A percentile compares a stretch with the other conserved stretches of the same genome.
Evolutionary conservation across 2,329 filamentous ascomycete genomes (phyloP).

Genomic region (Alternaria atra): DNA sequence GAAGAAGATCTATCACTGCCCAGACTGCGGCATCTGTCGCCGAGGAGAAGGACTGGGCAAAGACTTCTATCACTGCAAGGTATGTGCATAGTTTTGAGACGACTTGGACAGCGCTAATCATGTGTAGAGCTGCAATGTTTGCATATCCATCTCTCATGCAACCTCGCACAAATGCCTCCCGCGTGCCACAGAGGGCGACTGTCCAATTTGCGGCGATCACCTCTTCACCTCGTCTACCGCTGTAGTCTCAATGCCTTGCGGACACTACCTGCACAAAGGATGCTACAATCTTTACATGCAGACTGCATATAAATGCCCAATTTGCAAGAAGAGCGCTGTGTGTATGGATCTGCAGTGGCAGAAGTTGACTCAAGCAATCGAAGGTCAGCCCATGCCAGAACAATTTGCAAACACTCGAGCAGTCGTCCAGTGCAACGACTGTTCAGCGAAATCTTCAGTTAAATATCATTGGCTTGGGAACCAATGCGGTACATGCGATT

Average conservation of each 20-base stretch:
- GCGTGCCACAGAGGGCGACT: slow-evolving; percentile 79
- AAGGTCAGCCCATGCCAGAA: slow-evolving; percentile 87
- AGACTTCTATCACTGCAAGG: slow-evolving; percentile 98
- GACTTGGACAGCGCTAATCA: slow-evolving; percentile 31
- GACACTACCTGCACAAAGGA: slow-evolving; percentile 90
- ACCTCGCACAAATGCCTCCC: slow-evolving; percentile 93
- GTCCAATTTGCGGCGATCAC: slow-evolving; percentile 95
- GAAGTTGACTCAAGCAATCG: slow-evolving; percentile 86
- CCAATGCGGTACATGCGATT: slow-evolving; percentile 75
- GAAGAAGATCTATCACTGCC: slow-evolving; percentile 95
- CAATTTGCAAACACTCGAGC: slow-evolving; percentile 83
- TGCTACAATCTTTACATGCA: slow-evolving; percentile 91
- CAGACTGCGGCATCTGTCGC: slow-evolving; percentile 94
- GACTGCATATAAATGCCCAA: slow-evolving; percentile 92
- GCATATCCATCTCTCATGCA: slow-evolving; percentile 87
- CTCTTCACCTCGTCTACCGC: slow-evolving; percentile 90
- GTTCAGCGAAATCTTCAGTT: slow-evolving; percentile 84
- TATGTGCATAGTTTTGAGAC: slow-evolving; percentile 52
- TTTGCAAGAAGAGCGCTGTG: slow-evolving; percentile 94
- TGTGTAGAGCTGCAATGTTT: slow-evolving; percentile 76
- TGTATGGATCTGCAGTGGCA: slow-evolving; percentile 98
- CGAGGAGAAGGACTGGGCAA: slow-evolving; percentile 91
- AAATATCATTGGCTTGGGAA: slow-evolving; percentile 94
- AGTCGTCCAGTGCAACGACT: slow-evolving; percentile 93
- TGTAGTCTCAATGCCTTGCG: slow-evolving; percentile 94